These are phyloP conservation scores for Trametes pubescens DNA, from an alignment of 1,284 basidiomycete species.

Conservation along the genomic window DNA sequence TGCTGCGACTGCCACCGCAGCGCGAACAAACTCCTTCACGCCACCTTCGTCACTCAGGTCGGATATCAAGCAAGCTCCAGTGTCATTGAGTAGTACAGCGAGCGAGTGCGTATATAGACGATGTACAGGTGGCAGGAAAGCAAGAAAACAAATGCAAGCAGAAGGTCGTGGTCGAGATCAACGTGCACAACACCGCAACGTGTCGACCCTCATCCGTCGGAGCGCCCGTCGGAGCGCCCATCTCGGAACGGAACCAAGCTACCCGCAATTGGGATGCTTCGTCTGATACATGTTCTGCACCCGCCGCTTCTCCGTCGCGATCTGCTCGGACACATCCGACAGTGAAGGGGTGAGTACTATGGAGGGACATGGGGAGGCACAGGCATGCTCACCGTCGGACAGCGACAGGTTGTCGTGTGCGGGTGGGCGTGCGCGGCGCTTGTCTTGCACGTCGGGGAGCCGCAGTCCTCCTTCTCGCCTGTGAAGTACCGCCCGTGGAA, in stretches of 20 bases:
- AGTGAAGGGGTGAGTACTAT: background rate
- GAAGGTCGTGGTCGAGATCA: background rate
- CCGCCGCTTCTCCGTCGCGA: conserved; percentile 28
- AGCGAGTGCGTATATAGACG: background rate
- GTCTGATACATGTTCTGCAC: conserved; percentile 37
- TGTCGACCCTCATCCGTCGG: background rate
- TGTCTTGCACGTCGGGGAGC: conserved; percentile 57
- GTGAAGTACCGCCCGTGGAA: conserved; percentile 71
- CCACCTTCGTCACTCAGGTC: background rate
- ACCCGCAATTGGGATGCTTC: conserved; percentile 32
- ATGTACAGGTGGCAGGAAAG: conserved; percentile 2
- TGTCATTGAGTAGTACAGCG: too few relatives aligned
- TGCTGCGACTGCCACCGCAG: too few relatives aligned
- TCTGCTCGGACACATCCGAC: conserved; percentile 8
- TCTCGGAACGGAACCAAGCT: background rate
- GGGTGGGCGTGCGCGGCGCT: conserved; percentile 64
- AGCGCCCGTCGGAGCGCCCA: conserved; percentile 16
- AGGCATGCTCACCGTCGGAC: conserved; percentile 41
- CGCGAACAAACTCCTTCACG: too few relatives aligned
- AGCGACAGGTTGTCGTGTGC: conserved; percentile 57
- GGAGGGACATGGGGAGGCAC: too few relatives aligned
- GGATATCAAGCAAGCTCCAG: too few relatives aligned
- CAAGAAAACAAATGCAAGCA: background rate
- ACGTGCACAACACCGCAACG: too few relatives aligned
- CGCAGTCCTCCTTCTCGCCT: conserved; percentile 62